Evolutionary conservation across 2,329 filamentous ascomycete genomes (phyloP).

Genomic region (Monosporascus ibericus): DNA sequence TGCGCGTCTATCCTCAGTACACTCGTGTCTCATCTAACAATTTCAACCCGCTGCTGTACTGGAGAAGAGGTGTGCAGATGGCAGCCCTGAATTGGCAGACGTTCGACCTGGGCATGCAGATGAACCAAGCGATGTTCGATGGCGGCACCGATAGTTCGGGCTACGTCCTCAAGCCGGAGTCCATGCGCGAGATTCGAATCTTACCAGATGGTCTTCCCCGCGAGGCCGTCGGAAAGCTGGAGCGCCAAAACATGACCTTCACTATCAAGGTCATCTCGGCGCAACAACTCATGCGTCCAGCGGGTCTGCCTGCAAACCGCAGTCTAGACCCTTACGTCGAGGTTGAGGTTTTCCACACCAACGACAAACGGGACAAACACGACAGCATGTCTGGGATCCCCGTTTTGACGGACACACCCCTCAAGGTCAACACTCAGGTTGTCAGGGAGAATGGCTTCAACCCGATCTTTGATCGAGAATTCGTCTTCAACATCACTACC

Average conservation of each 20-base stretch:
- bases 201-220: constrained; percentile 49
- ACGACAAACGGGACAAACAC: constrained; percentile 86
- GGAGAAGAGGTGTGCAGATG: constrained; percentile 96
- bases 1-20: constrained; percentile 87
- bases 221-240: constrained; percentile 55
- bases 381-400: constrained; percentile 57
- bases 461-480: constrained; percentile 74
- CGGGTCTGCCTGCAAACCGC: constrained; percentile 62
- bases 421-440: constrained; percentile 73
- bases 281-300: constrained; percentile 84
- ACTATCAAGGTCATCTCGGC: constrained; percentile 86
- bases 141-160: constrained; percentile 80
- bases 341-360: constrained; percentile 88
- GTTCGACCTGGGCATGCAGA: constrained; percentile 89
- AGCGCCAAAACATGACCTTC: constrained; percentile 78
- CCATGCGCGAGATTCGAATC: constrained; percentile 67
- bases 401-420: constrained; percentile 49
- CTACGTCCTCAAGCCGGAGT: constrained; percentile 88
- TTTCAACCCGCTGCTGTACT: constrained; percentile 89
- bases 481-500: constrained; percentile 80
- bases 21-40: constrained; percentile 82
- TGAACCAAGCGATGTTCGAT: constrained; percentile 97
- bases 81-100: constrained; percentile 98
- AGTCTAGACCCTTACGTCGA: constrained; percentile 90
- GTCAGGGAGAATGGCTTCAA: constrained; percentile 90